phyloP scores from a whole-genome alignment of 148 eudicot genomes.

The Dysphania ambrosioides region DNA sequence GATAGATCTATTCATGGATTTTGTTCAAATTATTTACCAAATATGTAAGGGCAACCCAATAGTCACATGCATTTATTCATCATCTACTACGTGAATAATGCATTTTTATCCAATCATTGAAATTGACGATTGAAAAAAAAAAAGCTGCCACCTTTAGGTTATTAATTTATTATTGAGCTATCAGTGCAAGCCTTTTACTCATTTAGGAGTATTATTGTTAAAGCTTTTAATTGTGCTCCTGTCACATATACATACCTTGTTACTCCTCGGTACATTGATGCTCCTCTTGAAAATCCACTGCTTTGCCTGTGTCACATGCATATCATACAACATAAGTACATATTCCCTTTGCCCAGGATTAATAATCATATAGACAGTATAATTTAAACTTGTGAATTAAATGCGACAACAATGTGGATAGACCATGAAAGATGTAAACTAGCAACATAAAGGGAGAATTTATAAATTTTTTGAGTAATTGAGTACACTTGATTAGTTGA shows the following conservation, averaged over 20 bases:
- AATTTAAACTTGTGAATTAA: too few relatives aligned
- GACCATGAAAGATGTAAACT: too few relatives aligned
- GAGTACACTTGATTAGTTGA: too few relatives aligned
- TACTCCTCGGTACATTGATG: constrained; percentile 87
- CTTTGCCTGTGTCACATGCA: constrained; percentile 53
- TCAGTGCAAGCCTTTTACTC: background rate
- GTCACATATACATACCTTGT: constrained; percentile 48
- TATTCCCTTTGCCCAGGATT: background rate
- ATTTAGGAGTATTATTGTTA: background rate
- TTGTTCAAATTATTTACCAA: background rate
- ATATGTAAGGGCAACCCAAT: background rate
- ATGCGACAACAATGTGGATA: too few relatives aligned
- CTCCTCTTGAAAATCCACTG: constrained; percentile 89
- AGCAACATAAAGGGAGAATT: too few relatives aligned
- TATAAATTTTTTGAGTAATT: too few relatives aligned
- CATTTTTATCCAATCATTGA: constrained; percentile 20
- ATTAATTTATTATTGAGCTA: constrained; percentile 5
- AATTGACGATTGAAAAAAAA: constrained; percentile 21
- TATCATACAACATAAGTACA: background rate
- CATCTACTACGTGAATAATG: background rate
- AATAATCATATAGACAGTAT: too few relatives aligned
- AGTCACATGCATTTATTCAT: constrained; percentile 21
- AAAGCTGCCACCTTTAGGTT: constrained; percentile 28
- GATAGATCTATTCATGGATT: background rate
- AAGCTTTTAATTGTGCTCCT: background rate